Evolutionary conservation across 805 yeast genomes (phyloP), one percentile per base, ranked within the genome.

Genomic region (Cyberlindnera petersonii): DNA sequence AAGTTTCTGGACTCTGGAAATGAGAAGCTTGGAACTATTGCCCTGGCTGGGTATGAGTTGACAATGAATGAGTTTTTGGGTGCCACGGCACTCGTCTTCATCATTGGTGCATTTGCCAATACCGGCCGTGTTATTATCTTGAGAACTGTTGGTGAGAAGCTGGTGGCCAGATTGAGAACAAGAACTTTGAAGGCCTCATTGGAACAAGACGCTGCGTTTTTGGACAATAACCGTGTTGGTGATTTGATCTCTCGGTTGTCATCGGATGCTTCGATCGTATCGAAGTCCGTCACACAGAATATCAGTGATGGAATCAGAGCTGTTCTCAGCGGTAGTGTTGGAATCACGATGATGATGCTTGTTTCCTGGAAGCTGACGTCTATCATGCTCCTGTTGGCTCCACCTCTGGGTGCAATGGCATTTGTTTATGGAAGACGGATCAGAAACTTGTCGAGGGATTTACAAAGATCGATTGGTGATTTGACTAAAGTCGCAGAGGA

Each of bases 401-500:
- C 98, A 2, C 94, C 95, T 2, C 69, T 89, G 31, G 79, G 86
- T 31, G 63, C 79, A 8, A 82, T 87, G 71, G 86, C 95, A 0
- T 64, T 83, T 53, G 72, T 85, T 24, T 91, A 89, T 59, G 98
- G 98, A 44, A 73, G 80, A 41, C 70, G 77, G 47, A 83, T 91
- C 31, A 79, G 94, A 47, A 68, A 68, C 33, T 68, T 91, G 17
- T 82, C 96, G 2, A 74, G 83, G 41, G 72, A 74, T 34, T 77
- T 89, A 32, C 98, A 91, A 61, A 82, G 81, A 40, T 85, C 87
- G 36, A 71, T 91, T 39, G 98, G 98, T 31, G 74, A 72, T 7
- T 68, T 93, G 55, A 86, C 97, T 1, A 86, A 87, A 56, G 94
- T 86, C 9, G 81, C 95, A 7, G 98, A 91, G 55, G 97, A 91